These are phyloP conservation scores for Coelastrella sp. DNA, from an alignment of 139 green algal species.

Conservation along the genomic window DNA sequence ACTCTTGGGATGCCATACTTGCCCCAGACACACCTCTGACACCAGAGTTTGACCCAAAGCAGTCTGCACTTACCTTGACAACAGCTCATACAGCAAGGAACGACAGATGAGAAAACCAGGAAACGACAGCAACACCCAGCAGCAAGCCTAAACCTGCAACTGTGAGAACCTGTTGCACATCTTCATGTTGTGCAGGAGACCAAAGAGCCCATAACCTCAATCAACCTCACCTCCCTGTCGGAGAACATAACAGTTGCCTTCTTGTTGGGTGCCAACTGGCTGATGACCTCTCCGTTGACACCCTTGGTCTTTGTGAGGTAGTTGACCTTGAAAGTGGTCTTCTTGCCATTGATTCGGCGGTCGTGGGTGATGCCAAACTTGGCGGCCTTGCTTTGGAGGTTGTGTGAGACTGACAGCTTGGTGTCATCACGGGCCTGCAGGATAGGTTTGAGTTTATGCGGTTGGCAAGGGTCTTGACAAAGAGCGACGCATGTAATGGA, in stretches of 20 bases:
- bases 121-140: too few relatives aligned
- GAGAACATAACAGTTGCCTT: slow-evolving; percentile 46
- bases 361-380: slow-evolving; percentile 50
- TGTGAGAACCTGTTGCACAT: too few relatives aligned
- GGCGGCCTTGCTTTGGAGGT: slow-evolving; percentile 40
- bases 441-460: neutral
- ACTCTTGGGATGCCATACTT: too few relatives aligned
- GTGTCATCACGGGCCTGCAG: slow-evolving; percentile 36
- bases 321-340: slow-evolving; percentile 52
- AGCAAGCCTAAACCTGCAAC: too few relatives aligned
- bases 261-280: slow-evolving; percentile 46
- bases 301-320: slow-evolving; percentile 45
- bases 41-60: too few relatives aligned
- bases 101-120: too few relatives aligned
- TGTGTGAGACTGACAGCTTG: slow-evolving; percentile 34
- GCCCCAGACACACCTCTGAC: too few relatives aligned
- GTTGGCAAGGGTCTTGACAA: too few relatives aligned
- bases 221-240: slow-evolving; percentile 27
- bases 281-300: slow-evolving; percentile 41
- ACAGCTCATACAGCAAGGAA: too few relatives aligned
- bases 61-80: too few relatives aligned
- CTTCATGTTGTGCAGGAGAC: too few relatives aligned
- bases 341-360: slow-evolving; percentile 31
- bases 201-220: too few relatives aligned
- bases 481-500: neutral